phyloP scores from a whole-genome alignment of 2,329 filamentous ascomycete genomes.

The Cyphellophora europaea region DNA sequence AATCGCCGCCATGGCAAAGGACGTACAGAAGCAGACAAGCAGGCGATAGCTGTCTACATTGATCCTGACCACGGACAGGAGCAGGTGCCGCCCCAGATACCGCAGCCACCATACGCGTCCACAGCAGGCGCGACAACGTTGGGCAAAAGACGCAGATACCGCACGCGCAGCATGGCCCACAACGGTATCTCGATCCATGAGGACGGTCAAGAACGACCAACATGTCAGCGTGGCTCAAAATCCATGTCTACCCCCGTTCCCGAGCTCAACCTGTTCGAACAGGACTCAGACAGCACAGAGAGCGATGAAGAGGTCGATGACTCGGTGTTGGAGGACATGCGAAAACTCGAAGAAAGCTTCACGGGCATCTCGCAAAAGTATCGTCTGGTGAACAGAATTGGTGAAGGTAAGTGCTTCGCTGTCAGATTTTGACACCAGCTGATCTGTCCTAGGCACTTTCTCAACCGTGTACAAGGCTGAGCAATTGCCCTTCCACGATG shows the following conservation, averaged over 20 bases:
- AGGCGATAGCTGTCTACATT: too few relatives aligned
- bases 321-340: constrained; percentile 73
- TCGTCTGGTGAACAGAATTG: constrained; percentile 89
- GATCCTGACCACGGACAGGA: too few relatives aligned
- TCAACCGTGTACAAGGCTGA: constrained; percentile 99
- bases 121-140: constrained; percentile 3
- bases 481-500: constrained; percentile 68
- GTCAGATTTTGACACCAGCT: constrained; percentile 6
- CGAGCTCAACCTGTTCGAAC: constrained; percentile 20
- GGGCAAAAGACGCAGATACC: constrained; percentile 8
- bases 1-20: constrained; percentile 1
- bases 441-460: constrained; percentile 65
- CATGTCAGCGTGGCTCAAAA: neutral
- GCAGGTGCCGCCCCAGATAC: neutral
- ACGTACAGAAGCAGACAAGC: neutral
- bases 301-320: constrained; percentile 33
- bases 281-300: constrained; percentile 21
- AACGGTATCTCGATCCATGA: constrained; percentile 16
- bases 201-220: constrained; percentile 6
- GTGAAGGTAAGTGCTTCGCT: constrained; percentile 61
- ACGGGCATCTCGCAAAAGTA: constrained; percentile 75
- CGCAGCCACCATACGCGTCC: neutral
- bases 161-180: constrained; percentile 12
- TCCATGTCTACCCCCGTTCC: constrained; percentile 9
- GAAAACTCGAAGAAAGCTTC: constrained; percentile 71